Evolutionary conservation across 768 basidiomycete genomes (phyloP).

Genomic region (Baorangia bicolor): DNA sequence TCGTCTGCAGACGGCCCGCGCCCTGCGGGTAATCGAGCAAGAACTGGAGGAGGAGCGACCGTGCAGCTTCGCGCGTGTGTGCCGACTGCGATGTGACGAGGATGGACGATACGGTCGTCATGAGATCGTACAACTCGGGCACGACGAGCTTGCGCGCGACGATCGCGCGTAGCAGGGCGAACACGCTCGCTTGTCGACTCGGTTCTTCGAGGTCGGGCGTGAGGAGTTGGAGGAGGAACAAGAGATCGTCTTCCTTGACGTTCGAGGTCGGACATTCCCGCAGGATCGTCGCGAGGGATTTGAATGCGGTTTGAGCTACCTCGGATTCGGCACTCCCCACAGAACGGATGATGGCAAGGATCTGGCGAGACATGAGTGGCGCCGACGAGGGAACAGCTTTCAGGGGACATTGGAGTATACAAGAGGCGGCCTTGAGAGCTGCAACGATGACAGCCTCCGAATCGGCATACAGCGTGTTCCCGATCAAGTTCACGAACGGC

Average conservation of each 20-base stretch:
- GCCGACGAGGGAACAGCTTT: slow-evolving; percentile 71
- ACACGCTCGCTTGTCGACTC: slow-evolving; percentile 79
- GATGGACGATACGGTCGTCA: slow-evolving; percentile 89
- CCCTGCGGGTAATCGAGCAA: slow-evolving; percentile 97
- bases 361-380: slow-evolving; percentile 81
- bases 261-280: slow-evolving; percentile 82
- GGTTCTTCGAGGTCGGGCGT: slow-evolving; percentile 91
- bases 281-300: slow-evolving; percentile 81
- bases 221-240: slow-evolving; percentile 82
- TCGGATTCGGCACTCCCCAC: slow-evolving; percentile 89
- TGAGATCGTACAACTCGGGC: slow-evolving; percentile 94
- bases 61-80: slow-evolving; percentile 88
- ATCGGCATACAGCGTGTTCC: slow-evolving; percentile 88
- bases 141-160: slow-evolving; percentile 90
- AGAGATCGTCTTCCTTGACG: slow-evolving; percentile 86
- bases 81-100: slow-evolving; percentile 92
- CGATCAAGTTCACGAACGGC: slow-evolving; percentile 81
- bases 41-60: slow-evolving; percentile 88
- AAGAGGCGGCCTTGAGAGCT: slow-evolving; percentile 76
- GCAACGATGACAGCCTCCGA: slow-evolving; percentile 71
- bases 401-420: slow-evolving; percentile 82
- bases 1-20: slow-evolving; percentile 80
- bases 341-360: slow-evolving; percentile 77
- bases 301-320: slow-evolving; percentile 83
- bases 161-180: slow-evolving; percentile 86